Conservation (phyloP, 2,329 filamentous ascomycete species). For the Alternaria sp. region DNA sequence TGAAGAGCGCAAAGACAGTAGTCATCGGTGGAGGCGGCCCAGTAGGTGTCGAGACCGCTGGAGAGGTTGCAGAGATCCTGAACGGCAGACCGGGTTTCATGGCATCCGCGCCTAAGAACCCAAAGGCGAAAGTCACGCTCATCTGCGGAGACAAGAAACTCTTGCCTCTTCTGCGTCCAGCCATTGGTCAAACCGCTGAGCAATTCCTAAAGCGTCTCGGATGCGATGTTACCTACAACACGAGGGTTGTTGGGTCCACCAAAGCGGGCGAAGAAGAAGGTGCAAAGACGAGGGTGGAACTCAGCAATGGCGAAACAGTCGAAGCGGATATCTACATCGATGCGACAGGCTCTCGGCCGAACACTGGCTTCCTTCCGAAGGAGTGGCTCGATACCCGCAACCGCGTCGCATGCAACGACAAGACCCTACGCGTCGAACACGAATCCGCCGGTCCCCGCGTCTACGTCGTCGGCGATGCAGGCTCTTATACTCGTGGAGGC, state of each 20-base stretch:
- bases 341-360: constrained; percentile 60
- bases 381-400: constrained; percentile 57
- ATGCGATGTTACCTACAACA: constrained; percentile 54
- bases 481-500: constrained; percentile 53
- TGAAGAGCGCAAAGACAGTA: constrained; percentile 52
- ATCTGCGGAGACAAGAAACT: constrained; percentile 53
- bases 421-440: constrained; percentile 55
- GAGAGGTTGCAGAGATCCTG: constrained; percentile 56
- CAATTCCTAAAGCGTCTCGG: constrained; percentile 55
- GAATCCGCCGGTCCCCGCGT: constrained; percentile 52
- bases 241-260: constrained; percentile 40
- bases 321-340: constrained; percentile 62
- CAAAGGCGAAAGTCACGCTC: constrained; percentile 54
- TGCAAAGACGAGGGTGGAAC: constrained; percentile 52
- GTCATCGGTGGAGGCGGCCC: constrained; percentile 59
- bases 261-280: constrained; percentile 40
- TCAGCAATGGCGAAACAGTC: constrained; percentile 56
- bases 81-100: constrained; percentile 48
- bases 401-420: constrained; percentile 57
- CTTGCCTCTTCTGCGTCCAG: constrained; percentile 53
- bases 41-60: constrained; percentile 58
- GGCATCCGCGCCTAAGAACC: constrained; percentile 47
- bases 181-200: constrained; percentile 56
- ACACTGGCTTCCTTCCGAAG: constrained; percentile 60
- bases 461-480: constrained; percentile 59